phyloP scores from a whole-genome alignment of 768 basidiomycete species.

The Lentinula sp. region DNA sequence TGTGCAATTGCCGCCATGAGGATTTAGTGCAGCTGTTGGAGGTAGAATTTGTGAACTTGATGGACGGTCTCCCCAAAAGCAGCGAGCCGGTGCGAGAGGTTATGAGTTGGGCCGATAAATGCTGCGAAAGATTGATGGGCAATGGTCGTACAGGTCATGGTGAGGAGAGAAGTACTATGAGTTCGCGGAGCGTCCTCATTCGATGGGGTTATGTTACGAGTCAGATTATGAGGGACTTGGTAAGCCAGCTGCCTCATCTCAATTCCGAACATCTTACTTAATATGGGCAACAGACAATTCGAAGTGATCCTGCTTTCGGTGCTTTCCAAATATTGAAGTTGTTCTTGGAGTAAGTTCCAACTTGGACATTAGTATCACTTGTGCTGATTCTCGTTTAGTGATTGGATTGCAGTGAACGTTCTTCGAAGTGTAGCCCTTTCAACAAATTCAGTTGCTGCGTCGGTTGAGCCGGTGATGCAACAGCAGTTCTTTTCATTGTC shows the following conservation, averaged over 20 bases:
- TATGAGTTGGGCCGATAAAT: conserved; percentile 90
- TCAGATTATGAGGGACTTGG: conserved; percentile 88
- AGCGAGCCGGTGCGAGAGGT: conserved; percentile 79
- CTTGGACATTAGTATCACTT: not conserved
- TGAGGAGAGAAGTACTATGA: conserved; percentile 75
- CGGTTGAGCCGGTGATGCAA: conserved; percentile 88
- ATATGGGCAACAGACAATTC: conserved; percentile 58
- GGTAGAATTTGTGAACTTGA: conserved; percentile 73
- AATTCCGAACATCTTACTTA: not conserved
- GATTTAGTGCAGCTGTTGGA: conserved; percentile 81
- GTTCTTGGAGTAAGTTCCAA: conserved; percentile 72
- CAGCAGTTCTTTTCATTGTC: conserved; percentile 84
- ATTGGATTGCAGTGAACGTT: conserved; percentile 90
- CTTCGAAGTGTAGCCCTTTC: conserved; percentile 82
- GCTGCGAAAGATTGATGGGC: conserved; percentile 80
- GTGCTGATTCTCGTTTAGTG: conserved; percentile 37
- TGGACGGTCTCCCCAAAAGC: conserved; percentile 68
- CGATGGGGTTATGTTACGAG: conserved; percentile 92
- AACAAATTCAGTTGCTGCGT: conserved; percentile 87
- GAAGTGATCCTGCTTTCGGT: conserved; percentile 88
- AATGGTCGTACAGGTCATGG: conserved; percentile 47
- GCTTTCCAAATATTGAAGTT: conserved; percentile 90
- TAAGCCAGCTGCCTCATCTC: conserved; percentile 29
- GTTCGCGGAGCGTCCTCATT: conserved; percentile 81
- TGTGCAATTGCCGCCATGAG: conserved; percentile 90